Evolutionary conservation across 495 filamentous ascomycete species (phyloP), one percentile per base, ranked within the genome.

Genomic region (Aspergillus affinis): DNA sequence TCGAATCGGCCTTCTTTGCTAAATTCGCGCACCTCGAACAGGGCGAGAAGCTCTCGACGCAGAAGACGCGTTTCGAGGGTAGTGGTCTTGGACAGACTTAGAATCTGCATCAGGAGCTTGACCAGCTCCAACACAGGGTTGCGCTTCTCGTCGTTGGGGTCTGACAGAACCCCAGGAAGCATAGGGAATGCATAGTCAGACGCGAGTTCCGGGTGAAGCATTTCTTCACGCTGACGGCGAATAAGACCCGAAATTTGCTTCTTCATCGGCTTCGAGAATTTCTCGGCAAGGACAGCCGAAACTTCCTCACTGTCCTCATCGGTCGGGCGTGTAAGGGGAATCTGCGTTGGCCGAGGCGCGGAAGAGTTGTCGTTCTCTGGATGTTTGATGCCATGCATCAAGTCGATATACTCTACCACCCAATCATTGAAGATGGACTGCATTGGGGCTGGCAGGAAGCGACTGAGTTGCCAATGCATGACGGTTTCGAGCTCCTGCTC

Each of bases 381-480:
- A 8, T 82, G 83, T 71, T 97, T 97, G 60, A 90, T 78, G 36
- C 80, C 72, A 67, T 97, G 91, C 93, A 99, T 97, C 53, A 97
- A 81, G 63, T 96, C 88, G 63, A 98, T 90, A 75, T 96, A 97
- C 71, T 97, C 92, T 49, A 97, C 84, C 17, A 96, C 82, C 89
- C 91, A 96, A 66, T 97, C 88, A 64, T 92, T 84, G 81, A 99
- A 98, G 56, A 88, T 83, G 19, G 85, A 82, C 66, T 97, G 91
- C 65, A 98, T 84, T 17, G 87, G 84, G 7, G 78, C 62, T 2
- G 94, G 94, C 8, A 99, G 76, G 76, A 96, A 97, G 6, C 90
- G 91, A 57, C 82, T 88, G 60, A 98, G 86, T 72, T 98, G 95
- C 95, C 95, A 99, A 70, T 96, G 90, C 94, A 98, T 97, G 70